Base-by-base conservation (phyloP, 2,329 filamentous ascomycete genomes). In the Penicillium oxalicum region DNA sequence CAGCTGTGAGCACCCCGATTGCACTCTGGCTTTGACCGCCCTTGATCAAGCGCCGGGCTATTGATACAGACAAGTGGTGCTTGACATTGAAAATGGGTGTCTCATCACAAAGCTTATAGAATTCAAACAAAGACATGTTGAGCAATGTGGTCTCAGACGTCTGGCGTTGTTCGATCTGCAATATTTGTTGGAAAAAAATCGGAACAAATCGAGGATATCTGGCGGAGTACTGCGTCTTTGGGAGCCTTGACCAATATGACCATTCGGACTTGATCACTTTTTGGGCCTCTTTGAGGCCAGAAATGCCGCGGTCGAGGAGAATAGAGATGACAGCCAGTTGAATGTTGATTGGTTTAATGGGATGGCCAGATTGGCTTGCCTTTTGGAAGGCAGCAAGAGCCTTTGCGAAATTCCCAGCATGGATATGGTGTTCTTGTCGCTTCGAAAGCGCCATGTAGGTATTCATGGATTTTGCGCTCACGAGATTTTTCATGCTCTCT, bases 341-440 rank as follows among this genome's bases (percentile, higher is more conserved):
- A 24, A 72, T 48, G 52, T 72, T 67, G 11, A 63, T 48, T 25
- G 61, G 61, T 25, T 63, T 65, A 49, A 71, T 49, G 11, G 61
- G 47, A 40, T 61, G 66, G 9, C 62, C 59, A 2, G 62, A 58
- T 24, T 52, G 51, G 35, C 60, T 61, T 3, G 67, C 65, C 28
- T 59, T 57, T 12, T 59, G 39, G 42, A 63, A 72, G 32, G 57
- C 56, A 5, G 57, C 52, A n/a, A 70, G 29, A 11, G 64, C 66
- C 13, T 66, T 61, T 4, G 54, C 38, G 40, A 65, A 60, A 36
- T 66, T 66, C 6, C 69, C 70, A 18, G 53, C 57, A 48, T 72
- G 65, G 42, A 72, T 66, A 45, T 53, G 62, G 39, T 70, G 62
- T 9, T 62, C 56, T 68, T 72, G 69, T 48, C 65, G 65, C 40